Percentiles rank a stretch among this genome's conserved stretches.
Conservation (phyloP, 179 eudicot genomes). For the Camellia oleifera region DNA sequence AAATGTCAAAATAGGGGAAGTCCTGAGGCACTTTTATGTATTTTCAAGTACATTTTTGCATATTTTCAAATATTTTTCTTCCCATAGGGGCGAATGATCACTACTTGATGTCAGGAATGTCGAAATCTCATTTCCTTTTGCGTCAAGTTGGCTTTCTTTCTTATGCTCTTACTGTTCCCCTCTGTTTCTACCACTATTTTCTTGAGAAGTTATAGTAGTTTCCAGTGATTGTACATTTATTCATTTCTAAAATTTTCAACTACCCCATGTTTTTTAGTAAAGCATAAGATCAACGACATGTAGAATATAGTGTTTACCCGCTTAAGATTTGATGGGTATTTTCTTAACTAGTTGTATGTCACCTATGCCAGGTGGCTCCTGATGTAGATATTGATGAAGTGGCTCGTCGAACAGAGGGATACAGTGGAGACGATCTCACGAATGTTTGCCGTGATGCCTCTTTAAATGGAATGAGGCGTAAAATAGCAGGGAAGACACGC, state of each 20-base stretch:
- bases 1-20: too few relatives aligned
- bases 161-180: too few relatives aligned
- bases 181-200: neutral
- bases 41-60: too few relatives aligned
- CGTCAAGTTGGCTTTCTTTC: too few relatives aligned
- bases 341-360: neutral
- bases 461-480: conserved; percentile 94
- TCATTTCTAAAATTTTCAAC: neutral
- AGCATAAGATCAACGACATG: neutral
- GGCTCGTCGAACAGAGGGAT: conserved; percentile 91
- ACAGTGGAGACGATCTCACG: conserved; percentile 98
- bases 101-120: too few relatives aligned
- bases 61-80: too few relatives aligned
- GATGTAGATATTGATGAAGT: conserved; percentile 86
- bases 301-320: neutral
- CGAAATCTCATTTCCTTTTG: too few relatives aligned
- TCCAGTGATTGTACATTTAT: neutral
- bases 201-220: neutral
- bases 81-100: too few relatives aligned
- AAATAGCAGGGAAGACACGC: conserved; percentile 93
- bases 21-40: too few relatives aligned
- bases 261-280: neutral
- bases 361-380: conserved; percentile 52
- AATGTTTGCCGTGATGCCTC: conserved; percentile 96
- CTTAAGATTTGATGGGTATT: neutral